Conservation (phyloP, 2,329 filamentous ascomycete genomes). For the Ilyonectria robusta region DNA sequence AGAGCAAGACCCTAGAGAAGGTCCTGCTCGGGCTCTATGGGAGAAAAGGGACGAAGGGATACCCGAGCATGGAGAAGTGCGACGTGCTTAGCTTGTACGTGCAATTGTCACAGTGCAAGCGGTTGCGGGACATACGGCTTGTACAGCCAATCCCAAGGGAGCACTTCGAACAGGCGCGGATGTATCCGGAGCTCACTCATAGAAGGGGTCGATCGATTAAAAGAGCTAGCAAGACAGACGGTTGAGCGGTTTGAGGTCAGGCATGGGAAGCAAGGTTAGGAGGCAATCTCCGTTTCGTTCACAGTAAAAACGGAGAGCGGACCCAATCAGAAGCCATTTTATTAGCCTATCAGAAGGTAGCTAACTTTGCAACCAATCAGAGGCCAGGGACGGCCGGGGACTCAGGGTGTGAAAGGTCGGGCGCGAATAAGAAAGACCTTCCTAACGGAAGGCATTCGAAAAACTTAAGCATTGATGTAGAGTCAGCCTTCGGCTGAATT, state of each 20-base stretch:
- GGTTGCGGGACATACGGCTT: not conserved
- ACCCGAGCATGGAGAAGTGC: not conserved
- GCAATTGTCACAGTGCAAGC: not conserved
- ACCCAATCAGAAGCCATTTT: too few species aligned
- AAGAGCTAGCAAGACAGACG: not conserved
- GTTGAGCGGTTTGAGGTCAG: not conserved
- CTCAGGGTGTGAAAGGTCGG: not conserved
- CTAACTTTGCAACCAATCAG: not conserved
- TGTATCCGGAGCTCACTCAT: not conserved
- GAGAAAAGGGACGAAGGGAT: not conserved
- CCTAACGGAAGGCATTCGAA: too few species aligned
- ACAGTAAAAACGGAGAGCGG: too few species aligned
- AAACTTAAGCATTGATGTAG: too few species aligned
- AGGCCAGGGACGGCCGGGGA: not conserved
- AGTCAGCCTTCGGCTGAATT: too few species aligned
- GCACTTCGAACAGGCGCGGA: not conserved
- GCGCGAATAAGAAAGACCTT: not conserved
- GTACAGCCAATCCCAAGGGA: not conserved
- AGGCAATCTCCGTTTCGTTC: not conserved
- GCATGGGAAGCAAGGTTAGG: not conserved
- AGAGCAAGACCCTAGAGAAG: not conserved
- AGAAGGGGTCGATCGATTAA: not conserved
- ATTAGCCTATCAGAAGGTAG: not conserved
- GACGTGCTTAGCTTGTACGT: not conserved
- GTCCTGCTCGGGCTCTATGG: not conserved